phyloP scores from a whole-genome alignment of 495 filamentous ascomycete species.

The Penicillium maclennaniae region DNA sequence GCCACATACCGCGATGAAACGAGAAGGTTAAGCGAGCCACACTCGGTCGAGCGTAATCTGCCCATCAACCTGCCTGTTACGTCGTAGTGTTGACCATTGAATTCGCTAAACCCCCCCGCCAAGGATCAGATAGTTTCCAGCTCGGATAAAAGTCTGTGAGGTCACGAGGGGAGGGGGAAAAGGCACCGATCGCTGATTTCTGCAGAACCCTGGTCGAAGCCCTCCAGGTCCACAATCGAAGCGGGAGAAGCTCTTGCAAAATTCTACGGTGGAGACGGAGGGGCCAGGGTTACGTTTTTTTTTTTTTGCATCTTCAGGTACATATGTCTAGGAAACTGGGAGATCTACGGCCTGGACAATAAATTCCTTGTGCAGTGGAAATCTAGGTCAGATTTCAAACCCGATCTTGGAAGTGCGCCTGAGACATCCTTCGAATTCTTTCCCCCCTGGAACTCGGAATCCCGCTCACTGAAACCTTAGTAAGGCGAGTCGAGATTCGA shows the following conservation, averaged over 20 bases:
- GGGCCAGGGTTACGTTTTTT: slow-evolving; percentile 17
- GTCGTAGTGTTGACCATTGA: slow-evolving; percentile 10
- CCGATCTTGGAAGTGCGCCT: background rate
- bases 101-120: background rate
- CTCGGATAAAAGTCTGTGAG: background rate
- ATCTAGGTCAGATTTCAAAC: background rate
- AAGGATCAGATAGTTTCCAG: slow-evolving; percentile 12
- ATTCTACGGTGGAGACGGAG: slow-evolving; percentile 27
- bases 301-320: background rate
- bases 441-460: background rate
- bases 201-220: slow-evolving; percentile 34
- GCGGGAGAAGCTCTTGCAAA: slow-evolving; percentile 45
- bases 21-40: slow-evolving; percentile 27
- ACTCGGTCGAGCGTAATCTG: background rate
- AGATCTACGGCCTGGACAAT: background rate
- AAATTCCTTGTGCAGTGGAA: background rate
- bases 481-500: slow-evolving; percentile 7
- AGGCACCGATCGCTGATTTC: slow-evolving; percentile 23
- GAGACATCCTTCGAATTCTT: slow-evolving; percentile 1
- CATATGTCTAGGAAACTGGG: background rate
- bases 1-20: slow-evolving; percentile 14
- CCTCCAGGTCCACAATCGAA: slow-evolving; percentile 47
- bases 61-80: slow-evolving; percentile 11
- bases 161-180: slow-evolving; percentile 9
- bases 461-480: slow-evolving; percentile 9